Evolutionary conservation across 192 early-diverging fungal species (phyloP), one percentile per base, ranked within the genome.

Genomic region (Radiomyces spectabilis): DNA sequence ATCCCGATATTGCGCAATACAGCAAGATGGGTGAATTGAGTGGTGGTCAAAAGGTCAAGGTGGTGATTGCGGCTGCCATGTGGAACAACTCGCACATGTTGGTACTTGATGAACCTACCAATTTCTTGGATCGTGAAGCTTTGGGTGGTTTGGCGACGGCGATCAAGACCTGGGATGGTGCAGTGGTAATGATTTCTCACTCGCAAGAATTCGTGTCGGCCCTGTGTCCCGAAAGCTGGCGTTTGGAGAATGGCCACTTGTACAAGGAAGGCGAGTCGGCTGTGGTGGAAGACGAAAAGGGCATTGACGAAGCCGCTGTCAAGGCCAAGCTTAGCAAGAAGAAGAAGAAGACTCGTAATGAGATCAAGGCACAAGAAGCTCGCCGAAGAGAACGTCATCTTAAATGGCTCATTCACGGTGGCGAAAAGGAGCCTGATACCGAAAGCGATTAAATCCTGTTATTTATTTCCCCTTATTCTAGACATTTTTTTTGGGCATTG

Each of bases 31-130:
- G 76, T 53, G 80, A 81, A 43, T 74, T 91, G n/a, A 87, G 85
- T 39, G 88, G 85, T 33, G 88, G 88, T 47, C 89, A 88, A 70
- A 91, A 88, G 61, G 87, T 91, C 52, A 91, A 91, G 76, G 86
- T 89, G 35, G 89, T 91, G 24, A 81, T 91, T 59, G 87, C 75
- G 39, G 87, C 83, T 22, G 83, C 85, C 31, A 87, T 91, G 86
- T 89, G 89, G 88, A 81, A 84, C 64, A 80, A 86, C 71, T 85
- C 85, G 40, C 89, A 91, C 59, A 87, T 91, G 75, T 64, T 91
- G 32, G 81, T 91, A 25, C 63, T 91, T 30, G 87, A 91, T 51
- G 74, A 79, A 57, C 74, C 75, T 50, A 79, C 71, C 41, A 78
- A 77, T 52, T 87, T 78, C 71, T 68, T 87, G 61, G 87, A 89